These are phyloP conservation scores for Helicocarpus griseus DNA, from an alignment of 2,329 filamentous ascomycete species.

Conservation along the genomic window DNA sequence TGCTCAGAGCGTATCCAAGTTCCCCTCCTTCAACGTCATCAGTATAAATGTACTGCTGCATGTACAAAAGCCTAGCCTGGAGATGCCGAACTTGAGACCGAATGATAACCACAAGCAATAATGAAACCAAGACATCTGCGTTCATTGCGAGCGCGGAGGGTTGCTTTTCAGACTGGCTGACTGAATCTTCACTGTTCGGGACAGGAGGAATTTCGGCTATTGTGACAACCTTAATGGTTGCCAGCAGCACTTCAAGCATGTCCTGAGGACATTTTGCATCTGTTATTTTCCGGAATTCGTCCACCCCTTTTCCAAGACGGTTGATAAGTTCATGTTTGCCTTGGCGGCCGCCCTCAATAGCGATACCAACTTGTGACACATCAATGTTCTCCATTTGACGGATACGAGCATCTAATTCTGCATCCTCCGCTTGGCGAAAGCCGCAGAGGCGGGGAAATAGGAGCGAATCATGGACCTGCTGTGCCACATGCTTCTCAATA, in stretches of 20 bases:
- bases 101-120: slow-evolving; percentile 87
- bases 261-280: slow-evolving; percentile 72
- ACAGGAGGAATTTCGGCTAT: slow-evolving; percentile 45
- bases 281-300: slow-evolving; percentile 79
- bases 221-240: slow-evolving; percentile 76
- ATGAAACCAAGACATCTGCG: slow-evolving; percentile 84
- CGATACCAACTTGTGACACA: slow-evolving; percentile 85
- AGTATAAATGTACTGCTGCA: slow-evolving; percentile 94
- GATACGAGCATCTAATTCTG: slow-evolving; percentile 80
- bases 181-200: slow-evolving; percentile 26
- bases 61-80: slow-evolving; percentile 83
- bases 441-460: slow-evolving; percentile 75
- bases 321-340: slow-evolving; percentile 74
- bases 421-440: slow-evolving; percentile 70
- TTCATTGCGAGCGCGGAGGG: slow-evolving; percentile 57
- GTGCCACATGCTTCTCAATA: slow-evolving; percentile 88
- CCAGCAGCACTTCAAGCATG: slow-evolving; percentile 73
- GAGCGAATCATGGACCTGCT: slow-evolving; percentile 77
- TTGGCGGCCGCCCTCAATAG: slow-evolving; percentile 65
- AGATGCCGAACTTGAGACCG: slow-evolving; percentile 78
- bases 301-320: slow-evolving; percentile 67
- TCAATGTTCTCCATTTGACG: slow-evolving; percentile 90
- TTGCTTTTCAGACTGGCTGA: slow-evolving; percentile 40
- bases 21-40: slow-evolving; percentile 96
- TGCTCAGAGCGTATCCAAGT: slow-evolving; percentile 91